A percentile compares a stretch with the other conserved stretches of the same genome.
Conservation (phyloP, 2,329 filamentous ascomycete genomes). For the Endocalyx cinctus region DNA sequence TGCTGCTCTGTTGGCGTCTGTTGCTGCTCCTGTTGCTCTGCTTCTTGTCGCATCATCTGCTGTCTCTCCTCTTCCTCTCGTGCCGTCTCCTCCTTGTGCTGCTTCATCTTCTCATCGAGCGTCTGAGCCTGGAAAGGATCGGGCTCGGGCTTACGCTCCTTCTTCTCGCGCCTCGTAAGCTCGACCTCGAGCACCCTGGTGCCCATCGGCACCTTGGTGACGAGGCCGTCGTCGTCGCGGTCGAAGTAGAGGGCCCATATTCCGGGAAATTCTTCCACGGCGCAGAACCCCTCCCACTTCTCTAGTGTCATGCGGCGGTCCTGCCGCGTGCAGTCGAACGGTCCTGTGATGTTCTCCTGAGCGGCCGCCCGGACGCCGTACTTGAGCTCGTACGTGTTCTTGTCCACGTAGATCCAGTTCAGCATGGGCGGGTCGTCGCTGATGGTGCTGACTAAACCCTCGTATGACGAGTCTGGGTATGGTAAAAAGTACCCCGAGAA, state of each 20-base stretch:
- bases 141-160: conserved; percentile 29
- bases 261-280: conserved; percentile 38
- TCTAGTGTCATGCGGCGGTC: conserved; percentile 46
- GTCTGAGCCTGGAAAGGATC: conserved; percentile 19
- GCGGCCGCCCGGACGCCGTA: conserved; percentile 40
- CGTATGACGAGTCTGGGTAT: conserved; percentile 46
- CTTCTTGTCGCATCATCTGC: conserved; percentile 8
- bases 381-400: conserved; percentile 40
- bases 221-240: conserved; percentile 39
- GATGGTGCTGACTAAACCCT: conserved; percentile 45
- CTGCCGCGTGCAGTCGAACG: conserved; percentile 48
- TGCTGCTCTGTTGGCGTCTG: conserved; percentile 1
- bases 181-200: conserved; percentile 52
- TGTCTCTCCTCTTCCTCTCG: conserved; percentile 17
- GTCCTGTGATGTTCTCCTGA: conserved; percentile 40
- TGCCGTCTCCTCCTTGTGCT: conserved; percentile 21
- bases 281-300: conserved; percentile 46
- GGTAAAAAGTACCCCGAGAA: conserved; percentile 55
- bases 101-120: conserved; percentile 25
- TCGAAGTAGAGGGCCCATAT: conserved; percentile 47
- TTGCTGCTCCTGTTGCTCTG: conserved; percentile 3
- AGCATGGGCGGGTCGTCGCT: conserved; percentile 44
- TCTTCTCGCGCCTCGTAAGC: conserved; percentile 47
- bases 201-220: conserved; percentile 39
- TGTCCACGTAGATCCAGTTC: conserved; percentile 47